Evolutionary conservation across 257 asterid genomes (phyloP).

Genomic region (Thymus mandschuricus): DNA sequence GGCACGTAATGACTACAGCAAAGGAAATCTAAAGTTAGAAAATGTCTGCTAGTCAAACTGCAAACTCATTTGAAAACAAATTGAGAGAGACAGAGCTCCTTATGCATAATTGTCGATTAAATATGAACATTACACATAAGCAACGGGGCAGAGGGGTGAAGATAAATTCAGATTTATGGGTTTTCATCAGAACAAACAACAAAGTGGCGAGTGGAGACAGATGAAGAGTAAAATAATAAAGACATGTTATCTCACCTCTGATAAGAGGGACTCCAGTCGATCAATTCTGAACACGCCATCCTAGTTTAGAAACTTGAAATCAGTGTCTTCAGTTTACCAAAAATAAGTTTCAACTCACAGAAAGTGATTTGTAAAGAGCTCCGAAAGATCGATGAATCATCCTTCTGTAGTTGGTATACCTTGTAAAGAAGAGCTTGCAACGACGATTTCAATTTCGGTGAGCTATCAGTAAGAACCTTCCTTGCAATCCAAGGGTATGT

Average conservation of each 20-base stretch:
- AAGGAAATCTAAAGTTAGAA: conserved; percentile 38
- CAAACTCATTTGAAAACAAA: conserved; percentile 19
- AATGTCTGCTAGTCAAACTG: conserved; percentile 19
- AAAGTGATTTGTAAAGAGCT: conserved; percentile 13
- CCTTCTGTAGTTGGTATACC: conserved; percentile 45
- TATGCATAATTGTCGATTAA: not conserved
- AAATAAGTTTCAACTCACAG: conserved; percentile 11
- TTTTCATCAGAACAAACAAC: conserved; percentile 18
- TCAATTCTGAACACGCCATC: conserved; percentile 94
- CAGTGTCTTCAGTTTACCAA: conserved; percentile 39
- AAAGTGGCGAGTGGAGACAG: conserved; percentile 21
- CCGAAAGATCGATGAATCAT: conserved; percentile 14
- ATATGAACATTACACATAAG: conserved; percentile 12
- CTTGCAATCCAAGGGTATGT: conserved; percentile 99
- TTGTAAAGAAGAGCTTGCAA: conserved; percentile 80
- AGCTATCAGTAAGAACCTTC: conserved; percentile 87
- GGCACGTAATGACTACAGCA: conserved; percentile 83
- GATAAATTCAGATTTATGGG: too few relatives aligned
- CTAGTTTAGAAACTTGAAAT: conserved; percentile 49
- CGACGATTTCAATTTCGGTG: conserved; percentile 79
- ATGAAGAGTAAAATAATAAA: conserved; percentile 9
- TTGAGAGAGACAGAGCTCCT: conserved; percentile 10
- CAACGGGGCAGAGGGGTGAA: not conserved
- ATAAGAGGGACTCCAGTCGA: conserved; percentile 87
- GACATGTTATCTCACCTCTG: conserved; percentile 66